Evolutionary conservation across 139 green algal species (phyloP), one percentile per base, ranked within the genome.

Genomic region (Trebouxia sp.): DNA sequence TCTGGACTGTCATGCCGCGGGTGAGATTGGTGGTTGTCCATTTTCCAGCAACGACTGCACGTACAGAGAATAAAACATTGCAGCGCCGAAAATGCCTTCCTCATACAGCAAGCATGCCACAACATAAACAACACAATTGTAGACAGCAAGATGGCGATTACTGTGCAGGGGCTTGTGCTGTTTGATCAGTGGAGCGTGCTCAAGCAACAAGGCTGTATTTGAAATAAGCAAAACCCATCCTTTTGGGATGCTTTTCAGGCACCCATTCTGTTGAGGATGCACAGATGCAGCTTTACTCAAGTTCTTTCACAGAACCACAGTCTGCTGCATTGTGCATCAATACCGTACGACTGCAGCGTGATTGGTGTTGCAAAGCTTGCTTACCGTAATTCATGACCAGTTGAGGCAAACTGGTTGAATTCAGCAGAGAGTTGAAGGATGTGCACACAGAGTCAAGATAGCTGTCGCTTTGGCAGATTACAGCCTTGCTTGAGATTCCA

Each of bases 371-470:
- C 11, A 41, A 39, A n/a, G 30, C 28, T 26, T 17, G 47, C 76
- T 53, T 65, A 81, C 76, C 38, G 41, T 81, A n/a, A 26, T 72
- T 81, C 38, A 74, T 8, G 26, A 81, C 20, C 38, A 81, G 39
- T 17, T 81, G 51, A 15, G 38, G 55, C 32, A 81, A 50, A 30
- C 65, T 81, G n/a, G 50, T 72, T 32, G 76, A 62, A 0, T 65
- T 50, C 17, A 81, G 55, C 6, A 81, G 22, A 7, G 24, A 14
- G 24, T 37, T 17, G 32, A 72, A 30, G 9, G 20, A 38, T 30
- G 26, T 45, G 37, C 76, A 81, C 28, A 10, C 35, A 35, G n/a
- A 28, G 28, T 65, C 56, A 6, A 74, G 26, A 30, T 75, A 81
- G 53, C 41, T 55, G 22, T 74, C 37, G 39, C 32, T 30, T 3